phyloP scores from a whole-genome alignment of 2,329 filamentous ascomycete species.

The Pestalotiopsis sp. region DNA sequence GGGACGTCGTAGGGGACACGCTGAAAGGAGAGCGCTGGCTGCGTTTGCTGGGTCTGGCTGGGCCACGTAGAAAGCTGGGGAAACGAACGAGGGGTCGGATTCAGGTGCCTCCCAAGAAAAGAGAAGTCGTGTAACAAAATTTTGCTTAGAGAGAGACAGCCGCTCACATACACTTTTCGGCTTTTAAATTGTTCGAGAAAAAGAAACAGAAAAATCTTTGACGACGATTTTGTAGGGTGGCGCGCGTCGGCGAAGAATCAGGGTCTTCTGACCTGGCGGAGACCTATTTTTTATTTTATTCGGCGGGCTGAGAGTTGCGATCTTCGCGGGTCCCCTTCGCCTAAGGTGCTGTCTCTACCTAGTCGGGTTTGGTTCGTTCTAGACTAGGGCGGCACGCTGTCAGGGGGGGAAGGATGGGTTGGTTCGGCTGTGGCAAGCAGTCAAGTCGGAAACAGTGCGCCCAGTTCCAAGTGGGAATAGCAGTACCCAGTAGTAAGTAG shows the following conservation, averaged over 20 bases:
- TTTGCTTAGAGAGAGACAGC: not conserved
- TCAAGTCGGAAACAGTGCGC: not conserved
- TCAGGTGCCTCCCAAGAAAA: not conserved
- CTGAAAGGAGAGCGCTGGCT: not conserved
- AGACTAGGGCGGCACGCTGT: slow-evolving; percentile 12
- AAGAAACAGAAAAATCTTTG: not conserved
- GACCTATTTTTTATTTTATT: not conserved
- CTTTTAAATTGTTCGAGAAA: not conserved
- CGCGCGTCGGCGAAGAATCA: not conserved
- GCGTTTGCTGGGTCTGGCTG: not conserved
- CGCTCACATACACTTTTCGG: not conserved
- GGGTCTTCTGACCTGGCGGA: not conserved
- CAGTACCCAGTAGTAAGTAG: not conserved
- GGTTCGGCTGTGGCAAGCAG: not conserved
- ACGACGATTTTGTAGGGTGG: not conserved
- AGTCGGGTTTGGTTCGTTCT: slow-evolving; percentile 15
- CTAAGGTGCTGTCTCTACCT: slow-evolving; percentile 7
- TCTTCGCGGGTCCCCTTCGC: slow-evolving; percentile 14
- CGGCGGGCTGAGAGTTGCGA: slow-evolving; percentile 12
- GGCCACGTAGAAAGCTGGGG: not conserved
- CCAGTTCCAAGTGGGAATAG: not conserved
- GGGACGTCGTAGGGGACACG: not conserved
- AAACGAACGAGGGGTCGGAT: not conserved
- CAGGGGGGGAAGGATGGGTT: not conserved
- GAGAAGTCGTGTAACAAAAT: not conserved